Evolutionary conservation across 495 filamentous ascomycete genomes (phyloP), one percentile per base, ranked within the genome.

Genomic region (Hypoxylon rickii): DNA sequence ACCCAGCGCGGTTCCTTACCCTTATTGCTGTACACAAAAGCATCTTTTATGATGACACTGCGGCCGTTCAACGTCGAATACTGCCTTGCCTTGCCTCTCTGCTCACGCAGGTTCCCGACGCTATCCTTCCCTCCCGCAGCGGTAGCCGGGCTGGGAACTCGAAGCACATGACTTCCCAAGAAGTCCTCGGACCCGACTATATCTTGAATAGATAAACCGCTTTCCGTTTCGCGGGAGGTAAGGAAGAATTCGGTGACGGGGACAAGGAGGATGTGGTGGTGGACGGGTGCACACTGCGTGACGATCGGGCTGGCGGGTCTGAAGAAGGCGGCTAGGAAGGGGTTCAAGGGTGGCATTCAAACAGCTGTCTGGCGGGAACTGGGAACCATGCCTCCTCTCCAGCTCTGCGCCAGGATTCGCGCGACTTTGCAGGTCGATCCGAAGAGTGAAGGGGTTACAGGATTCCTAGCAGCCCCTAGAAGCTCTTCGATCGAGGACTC

Each of bases 291-390:
- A 80, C 95, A 97, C 85, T 97, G 95, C 69, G 89, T 77, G 50
- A 90, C 91, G 64, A 96, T 82, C 70, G 89, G 83, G 81, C 90
- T 97, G 47, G 63, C 66, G 31, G 63, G 60, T 78, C 90, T 89
- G 82, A 96, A 96, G 88, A 97, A 97, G 78, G 95, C 89, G 79
- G 89, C 86, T 68, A 99, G 83, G 74, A 96, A 96, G 69, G 95
- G 94, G 75, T 97, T 99, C 86, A 97, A 85, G 77, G 94, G 90
- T 86, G 92, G 93, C 93, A 97, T 97, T 89, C 93, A 69, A 63
- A 51, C 56, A 66, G 42, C 32, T 46, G 21, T 53, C 50, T 51
- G 54, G 53, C 22, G 44, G 43, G 48, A 41, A 12, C 31, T 51
- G 34, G 51, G 50, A 55, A 58, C 16, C 59, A 64, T 64, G 33